Evolutionary conservation across 192 early-diverging fungal species (phyloP), one percentile per base, ranked within the genome.

Genomic region (Mortierella claussenii): DNA sequence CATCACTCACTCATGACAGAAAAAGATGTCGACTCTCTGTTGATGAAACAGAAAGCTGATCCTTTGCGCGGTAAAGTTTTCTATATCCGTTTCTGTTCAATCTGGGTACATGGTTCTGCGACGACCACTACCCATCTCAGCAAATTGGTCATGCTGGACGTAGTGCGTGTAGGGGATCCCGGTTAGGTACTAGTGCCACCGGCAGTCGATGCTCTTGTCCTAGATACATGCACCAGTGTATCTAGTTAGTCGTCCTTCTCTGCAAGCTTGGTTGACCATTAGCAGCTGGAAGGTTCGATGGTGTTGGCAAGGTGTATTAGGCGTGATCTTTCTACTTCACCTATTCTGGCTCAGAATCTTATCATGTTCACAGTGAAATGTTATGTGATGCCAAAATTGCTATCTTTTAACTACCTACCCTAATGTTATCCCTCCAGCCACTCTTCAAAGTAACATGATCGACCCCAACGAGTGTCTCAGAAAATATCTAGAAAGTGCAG

Each of bases 181-280:
- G n/a, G n/a, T n/a, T n/a, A n/a, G n/a, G n/a, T n/a, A n/a, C n/a
- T n/a, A n/a, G n/a, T n/a, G n/a, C n/a, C n/a, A n/a, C n/a, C n/a
- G n/a, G n/a, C n/a, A n/a, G n/a, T n/a, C n/a, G n/a, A n/a, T n/a
- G n/a, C n/a, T n/a, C n/a, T n/a, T n/a, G n/a, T n/a, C n/a, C n/a
- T n/a, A n/a, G n/a, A n/a, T 46, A 46, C 18, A 46, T 46, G n/a
- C n/a, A 46, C 45, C 21, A 46, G 45, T 46, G 45, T 46, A 21
- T 46, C 45, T 46, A 46, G 45, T 46, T 46, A 46, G 45, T 46
- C 45, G 45, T 46, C 45, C 45, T 46, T 46, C 45, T 46, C 45
- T 46, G 45, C 45, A 46, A 46, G 45, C 45, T 46, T 46, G 45
- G 45, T n/a, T 46, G 45, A 46, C 45, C 45, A 46, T 46, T 46